phyloP scores from a whole-genome alignment of 768 basidiomycete genomes.

The Lactifluus volemus region DNA sequence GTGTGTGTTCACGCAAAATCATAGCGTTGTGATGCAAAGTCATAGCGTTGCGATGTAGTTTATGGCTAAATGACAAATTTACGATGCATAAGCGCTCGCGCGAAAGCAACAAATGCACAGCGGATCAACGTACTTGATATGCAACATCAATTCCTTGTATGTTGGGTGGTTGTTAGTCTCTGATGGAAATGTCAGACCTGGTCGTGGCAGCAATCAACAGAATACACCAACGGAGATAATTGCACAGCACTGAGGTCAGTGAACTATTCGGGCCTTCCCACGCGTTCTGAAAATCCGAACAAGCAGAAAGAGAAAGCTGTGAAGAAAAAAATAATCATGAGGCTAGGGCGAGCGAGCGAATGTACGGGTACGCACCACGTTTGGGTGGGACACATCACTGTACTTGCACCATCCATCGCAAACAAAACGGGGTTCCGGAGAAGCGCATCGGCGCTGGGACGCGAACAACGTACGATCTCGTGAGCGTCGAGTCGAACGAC shows the following conservation, averaged over 20 bases:
- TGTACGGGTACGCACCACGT: neutral
- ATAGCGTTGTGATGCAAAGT: constrained; percentile 2
- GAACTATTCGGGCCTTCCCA: constrained; percentile 22
- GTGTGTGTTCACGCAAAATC: neutral
- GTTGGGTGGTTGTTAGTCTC: neutral
- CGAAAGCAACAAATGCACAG: neutral
- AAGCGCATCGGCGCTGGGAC: constrained; percentile 14
- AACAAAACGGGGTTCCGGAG: constrained; percentile 13
- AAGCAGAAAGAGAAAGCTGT: constrained; percentile 20
- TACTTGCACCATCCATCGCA: constrained; percentile 21
- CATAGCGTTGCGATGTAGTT: too few relatives aligned
- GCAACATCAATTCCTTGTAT: constrained; percentile 4
- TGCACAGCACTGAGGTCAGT: constrained; percentile 19
- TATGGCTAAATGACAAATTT: neutral
- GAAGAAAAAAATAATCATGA: neutral
- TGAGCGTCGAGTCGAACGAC: neutral
- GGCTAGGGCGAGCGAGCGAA: neutral
- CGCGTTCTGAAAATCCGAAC: constrained; percentile 21
- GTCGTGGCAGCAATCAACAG: neutral
- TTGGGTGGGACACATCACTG: neutral
- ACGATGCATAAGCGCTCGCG: neutral
- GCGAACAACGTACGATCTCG: neutral
- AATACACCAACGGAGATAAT: constrained; percentile 11
- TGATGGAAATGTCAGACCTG: constrained; percentile 4
- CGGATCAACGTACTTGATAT: constrained; percentile 12